Evolutionary conservation across 176 grass and related monocot species (phyloP).

Genomic region (Oryza punctata): DNA sequence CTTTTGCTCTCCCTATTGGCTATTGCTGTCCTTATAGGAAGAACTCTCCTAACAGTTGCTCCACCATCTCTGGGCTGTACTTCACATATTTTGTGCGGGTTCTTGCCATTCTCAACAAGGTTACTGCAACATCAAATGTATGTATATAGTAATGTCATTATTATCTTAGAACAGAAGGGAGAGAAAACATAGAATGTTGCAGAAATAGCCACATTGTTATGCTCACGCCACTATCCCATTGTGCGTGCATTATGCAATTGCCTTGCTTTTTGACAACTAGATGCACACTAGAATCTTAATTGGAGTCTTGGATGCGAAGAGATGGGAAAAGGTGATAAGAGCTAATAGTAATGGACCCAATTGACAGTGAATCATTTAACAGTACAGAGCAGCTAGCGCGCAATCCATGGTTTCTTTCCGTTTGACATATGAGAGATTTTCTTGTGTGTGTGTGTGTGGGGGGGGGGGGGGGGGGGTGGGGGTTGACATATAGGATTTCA

Average conservation of each 20-base stretch:
- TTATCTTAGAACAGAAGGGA: background rate
- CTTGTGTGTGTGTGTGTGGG: no score
- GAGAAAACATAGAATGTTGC: background rate
- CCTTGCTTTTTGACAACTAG: background rate
- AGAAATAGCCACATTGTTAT: background rate
- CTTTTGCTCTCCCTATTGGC: slow-evolving; percentile 42
- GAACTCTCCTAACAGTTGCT: slow-evolving; percentile 65
- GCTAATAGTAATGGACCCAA: no score
- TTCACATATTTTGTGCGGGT: slow-evolving; percentile 68
- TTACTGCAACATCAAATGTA: slow-evolving; percentile 37
- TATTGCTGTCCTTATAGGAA: slow-evolving; percentile 70
- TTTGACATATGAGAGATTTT: background rate
- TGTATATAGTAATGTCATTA: background rate
- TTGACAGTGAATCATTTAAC: slow-evolving; percentile 10
- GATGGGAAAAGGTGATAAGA: no score
- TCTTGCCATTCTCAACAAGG: slow-evolving; percentile 77
- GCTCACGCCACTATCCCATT: background rate
- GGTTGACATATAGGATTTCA: background rate
- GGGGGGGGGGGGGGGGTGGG: no score
- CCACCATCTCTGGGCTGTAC: slow-evolving; percentile 67
- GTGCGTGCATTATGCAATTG: background rate
- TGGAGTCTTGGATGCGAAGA: no score
- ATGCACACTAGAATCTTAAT: no score
- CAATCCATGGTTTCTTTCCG: no score
- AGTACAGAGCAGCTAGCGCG: background rate